Percentiles rank a stretch among this genome's conserved stretches.
Conservation (phyloP, 176 grass and related monocot species). For the Eleusine coracana region DNA sequence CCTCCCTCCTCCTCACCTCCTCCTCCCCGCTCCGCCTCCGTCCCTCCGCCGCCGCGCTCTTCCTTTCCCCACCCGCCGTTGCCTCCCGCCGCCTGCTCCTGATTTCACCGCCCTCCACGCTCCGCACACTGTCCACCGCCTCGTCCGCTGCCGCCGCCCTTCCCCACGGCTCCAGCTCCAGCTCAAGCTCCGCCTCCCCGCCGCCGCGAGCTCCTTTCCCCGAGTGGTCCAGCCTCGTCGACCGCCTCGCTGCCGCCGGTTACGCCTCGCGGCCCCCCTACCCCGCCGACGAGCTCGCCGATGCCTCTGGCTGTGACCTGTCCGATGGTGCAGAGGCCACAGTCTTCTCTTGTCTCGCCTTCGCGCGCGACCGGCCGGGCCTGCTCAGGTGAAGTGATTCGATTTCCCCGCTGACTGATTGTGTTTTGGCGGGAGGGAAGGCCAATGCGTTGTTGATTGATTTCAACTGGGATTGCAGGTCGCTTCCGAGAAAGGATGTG, state of each 20-base stretch:
- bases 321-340: constrained; percentile 48
- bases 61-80: constrained; percentile 41
- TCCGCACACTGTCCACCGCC: constrained; percentile 30
- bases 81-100: constrained; percentile 41
- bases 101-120: constrained; percentile 1
- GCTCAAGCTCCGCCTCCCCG: neutral
- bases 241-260: constrained; percentile 50
- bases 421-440: neutral
- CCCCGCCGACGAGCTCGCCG: constrained; percentile 30
- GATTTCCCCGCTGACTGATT: constrained; percentile 1
- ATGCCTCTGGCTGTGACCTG: constrained; percentile 34
- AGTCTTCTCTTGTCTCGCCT: constrained; percentile 61
- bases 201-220: constrained; percentile 36
- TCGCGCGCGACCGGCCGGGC: constrained; percentile 71
- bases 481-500: constrained; percentile 70
- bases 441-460: constrained; percentile 3
- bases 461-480: constrained; percentile 42
- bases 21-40: constrained; percentile 56
- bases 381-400: constrained; percentile 65
- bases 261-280: constrained; percentile 40
- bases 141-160: constrained; percentile 22
- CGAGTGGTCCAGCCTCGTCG: constrained; percentile 75
- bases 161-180: constrained; percentile 16
- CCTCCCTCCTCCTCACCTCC: constrained; percentile 59
- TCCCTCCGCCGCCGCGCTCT: constrained; percentile 40